Conservation (phyloP, 2,329 filamentous ascomycete species). For the Epichloe festucae region DNA sequence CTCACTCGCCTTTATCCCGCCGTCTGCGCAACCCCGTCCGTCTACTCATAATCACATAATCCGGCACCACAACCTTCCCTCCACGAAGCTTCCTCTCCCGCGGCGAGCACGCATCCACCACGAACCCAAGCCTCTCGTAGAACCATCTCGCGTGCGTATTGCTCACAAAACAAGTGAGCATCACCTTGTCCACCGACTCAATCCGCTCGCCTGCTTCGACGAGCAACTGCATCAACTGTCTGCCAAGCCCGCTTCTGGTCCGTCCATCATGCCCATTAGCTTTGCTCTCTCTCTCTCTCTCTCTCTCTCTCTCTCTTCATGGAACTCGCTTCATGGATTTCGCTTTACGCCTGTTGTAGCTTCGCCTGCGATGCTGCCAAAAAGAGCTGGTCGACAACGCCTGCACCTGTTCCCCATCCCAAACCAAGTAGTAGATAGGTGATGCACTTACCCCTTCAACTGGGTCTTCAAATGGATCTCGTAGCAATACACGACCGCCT, state of each 20-base stretch:
- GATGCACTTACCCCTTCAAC: constrained; percentile 36
- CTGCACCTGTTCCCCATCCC: too few relatives aligned
- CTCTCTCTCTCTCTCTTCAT: too few relatives aligned
- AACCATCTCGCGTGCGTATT: constrained; percentile 46
- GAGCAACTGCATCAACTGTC: constrained; percentile 43
- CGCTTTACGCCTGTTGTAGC: too few relatives aligned
- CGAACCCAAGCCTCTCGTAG: constrained; percentile 48
- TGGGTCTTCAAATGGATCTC: constrained; percentile 55
- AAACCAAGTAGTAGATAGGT: too few relatives aligned
- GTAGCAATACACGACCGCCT: constrained; percentile 63
- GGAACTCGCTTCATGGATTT: too few relatives aligned
- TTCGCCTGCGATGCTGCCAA: too few relatives aligned
- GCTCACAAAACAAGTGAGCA: constrained; percentile 59
- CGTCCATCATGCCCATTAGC: neutral
- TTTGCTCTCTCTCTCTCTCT: too few relatives aligned
- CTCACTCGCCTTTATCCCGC: neutral
- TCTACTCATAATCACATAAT: constrained; percentile 50
- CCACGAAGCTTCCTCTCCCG: constrained; percentile 37
- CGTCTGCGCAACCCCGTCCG: constrained; percentile 11
- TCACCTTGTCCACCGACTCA: constrained; percentile 47
- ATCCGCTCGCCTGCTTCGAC: constrained; percentile 40
- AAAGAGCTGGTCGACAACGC: too few relatives aligned
- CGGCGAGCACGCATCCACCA: constrained; percentile 42
- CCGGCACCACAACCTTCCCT: constrained; percentile 38
- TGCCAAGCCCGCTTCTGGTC: constrained; percentile 48